These are phyloP conservation scores for Micractinium conductrix DNA, from an alignment of 139 green algal genomes.

Conservation along the genomic window DNA sequence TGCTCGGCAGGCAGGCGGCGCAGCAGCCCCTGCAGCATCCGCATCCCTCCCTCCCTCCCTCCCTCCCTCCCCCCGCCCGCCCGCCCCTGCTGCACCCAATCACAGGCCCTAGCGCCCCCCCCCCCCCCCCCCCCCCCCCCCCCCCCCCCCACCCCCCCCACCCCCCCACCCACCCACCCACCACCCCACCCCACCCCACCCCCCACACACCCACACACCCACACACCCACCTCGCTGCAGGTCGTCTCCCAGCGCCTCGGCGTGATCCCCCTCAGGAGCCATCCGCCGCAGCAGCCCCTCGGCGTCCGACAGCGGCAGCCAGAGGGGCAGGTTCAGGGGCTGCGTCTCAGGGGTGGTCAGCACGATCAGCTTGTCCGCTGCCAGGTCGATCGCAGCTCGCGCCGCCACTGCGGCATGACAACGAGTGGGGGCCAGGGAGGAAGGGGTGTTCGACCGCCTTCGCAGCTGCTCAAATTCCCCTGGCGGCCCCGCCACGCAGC, in stretches of 20 bases:
- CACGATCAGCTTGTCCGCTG: constrained; percentile 95
- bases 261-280: not conserved
- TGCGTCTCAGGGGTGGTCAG: constrained; percentile 74
- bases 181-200: no score
- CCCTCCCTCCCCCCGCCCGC: no score
- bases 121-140: not conserved
- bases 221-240: constrained; percentile 11
- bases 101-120: not conserved
- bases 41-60: no score
- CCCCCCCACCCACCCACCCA: no score
- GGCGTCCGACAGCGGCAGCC: constrained; percentile 82
- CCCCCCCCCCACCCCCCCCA: no score
- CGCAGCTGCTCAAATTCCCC: no score
- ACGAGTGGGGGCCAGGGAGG: not conserved
- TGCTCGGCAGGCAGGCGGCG: no score
- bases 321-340: constrained; percentile 68
- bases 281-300: constrained; percentile 60
- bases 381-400: constrained; percentile 64
- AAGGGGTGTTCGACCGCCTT: no score
- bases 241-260: not conserved
- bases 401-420: constrained; percentile 62
- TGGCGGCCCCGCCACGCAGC: no score
- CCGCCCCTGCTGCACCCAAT: not conserved
- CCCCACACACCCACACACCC: no score
- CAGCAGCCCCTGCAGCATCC: no score